A percentile compares a stretch with the other conserved stretches of the same genome.
These are phyloP conservation scores for Pascua guehoae DNA, from an alignment of 1,284 basidiomycete species.

Conservation along the genomic window DNA sequence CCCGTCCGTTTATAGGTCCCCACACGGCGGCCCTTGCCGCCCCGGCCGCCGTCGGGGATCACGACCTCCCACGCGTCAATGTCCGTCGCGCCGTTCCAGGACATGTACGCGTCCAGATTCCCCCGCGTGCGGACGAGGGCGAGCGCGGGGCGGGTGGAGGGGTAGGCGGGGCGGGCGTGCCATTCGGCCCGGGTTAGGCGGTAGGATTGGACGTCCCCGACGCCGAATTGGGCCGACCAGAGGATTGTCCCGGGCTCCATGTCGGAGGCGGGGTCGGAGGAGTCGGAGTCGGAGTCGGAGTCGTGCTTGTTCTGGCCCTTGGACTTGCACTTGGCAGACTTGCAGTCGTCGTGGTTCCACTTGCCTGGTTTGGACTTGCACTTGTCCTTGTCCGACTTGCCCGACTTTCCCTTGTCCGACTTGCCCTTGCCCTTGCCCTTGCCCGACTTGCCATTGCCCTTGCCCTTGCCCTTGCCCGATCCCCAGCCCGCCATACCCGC, in stretches of 20 bases:
- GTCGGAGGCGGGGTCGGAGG: too few species aligned
- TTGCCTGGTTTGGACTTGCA: too few species aligned
- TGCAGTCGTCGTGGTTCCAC: too few species aligned
- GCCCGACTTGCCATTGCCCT: too few species aligned
- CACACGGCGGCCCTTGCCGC: neutral
- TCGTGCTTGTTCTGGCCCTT: too few species aligned
- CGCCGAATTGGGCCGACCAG: constrained; percentile 34
- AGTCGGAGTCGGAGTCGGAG: too few species aligned
- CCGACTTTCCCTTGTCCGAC: too few species aligned
- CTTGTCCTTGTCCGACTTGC: too few species aligned
- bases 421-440: too few species aligned
- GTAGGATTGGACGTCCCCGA: constrained; percentile 32
- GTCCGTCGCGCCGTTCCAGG: constrained; percentile 44
- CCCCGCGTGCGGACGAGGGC: constrained; percentile 6
- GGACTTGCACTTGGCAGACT: too few species aligned
- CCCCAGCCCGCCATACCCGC: too few species aligned
- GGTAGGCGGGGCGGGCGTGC: constrained; percentile 19
- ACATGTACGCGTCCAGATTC: constrained; percentile 13
- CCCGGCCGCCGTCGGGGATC: constrained; percentile 11
- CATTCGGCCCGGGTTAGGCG: constrained; percentile 28
- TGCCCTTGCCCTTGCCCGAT: too few species aligned
- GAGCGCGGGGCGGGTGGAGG: constrained; percentile 24
- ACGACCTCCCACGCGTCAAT: constrained; percentile 25
- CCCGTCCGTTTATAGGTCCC: constrained; percentile 17
- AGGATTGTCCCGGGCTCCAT: constrained; percentile 25